These are phyloP conservation scores for Scheffersomyces stipitis DNA, from an alignment of 805 yeast genomes.

Conservation along the genomic window DNA sequence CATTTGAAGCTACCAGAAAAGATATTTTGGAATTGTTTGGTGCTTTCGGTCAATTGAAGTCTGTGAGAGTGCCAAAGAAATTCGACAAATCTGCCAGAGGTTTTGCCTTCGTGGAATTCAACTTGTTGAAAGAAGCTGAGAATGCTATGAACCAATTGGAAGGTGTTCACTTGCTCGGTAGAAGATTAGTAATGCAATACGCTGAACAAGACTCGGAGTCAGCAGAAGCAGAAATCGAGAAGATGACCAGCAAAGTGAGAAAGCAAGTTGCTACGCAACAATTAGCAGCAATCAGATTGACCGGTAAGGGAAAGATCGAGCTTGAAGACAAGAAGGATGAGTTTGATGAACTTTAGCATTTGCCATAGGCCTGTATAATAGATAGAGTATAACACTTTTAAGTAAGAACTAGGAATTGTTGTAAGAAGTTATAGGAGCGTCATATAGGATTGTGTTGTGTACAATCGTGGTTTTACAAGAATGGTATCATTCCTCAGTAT, in stretches of 20 bases:
- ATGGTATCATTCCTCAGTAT: too few species aligned
- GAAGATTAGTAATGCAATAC: conserved; percentile 89
- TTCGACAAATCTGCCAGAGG: conserved; percentile 95
- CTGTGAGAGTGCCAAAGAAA: conserved; percentile 94
- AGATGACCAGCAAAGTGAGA: conserved; percentile 83
- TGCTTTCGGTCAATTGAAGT: conserved; percentile 90
- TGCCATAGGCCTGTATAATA: too few species aligned
- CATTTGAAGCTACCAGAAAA: conserved; percentile 91
- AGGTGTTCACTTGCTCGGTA: conserved; percentile 95
- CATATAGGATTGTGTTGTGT: not conserved
- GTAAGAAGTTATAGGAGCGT: not conserved
- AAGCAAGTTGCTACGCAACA: conserved; percentile 79
- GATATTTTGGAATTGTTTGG: conserved; percentile 92
- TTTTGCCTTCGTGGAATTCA: conserved; percentile 94
- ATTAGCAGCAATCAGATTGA: conserved; percentile 63
- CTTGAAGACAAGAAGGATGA: conserved; percentile 57
- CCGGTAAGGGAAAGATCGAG: conserved; percentile 71
- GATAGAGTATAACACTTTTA: not conserved
- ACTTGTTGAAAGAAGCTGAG: conserved; percentile 84
- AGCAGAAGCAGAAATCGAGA: conserved; percentile 87
- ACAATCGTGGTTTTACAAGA: not conserved
- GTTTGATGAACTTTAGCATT: conserved; percentile 25
- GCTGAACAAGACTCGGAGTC: conserved; percentile 81
- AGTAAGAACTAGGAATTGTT: not conserved
- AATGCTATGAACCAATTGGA: conserved; percentile 89